Percentiles rank a stretch among this genome's conserved stretches.
phyloP scores from a whole-genome alignment of 345 rosid species.

The Salix viminalis region DNA sequence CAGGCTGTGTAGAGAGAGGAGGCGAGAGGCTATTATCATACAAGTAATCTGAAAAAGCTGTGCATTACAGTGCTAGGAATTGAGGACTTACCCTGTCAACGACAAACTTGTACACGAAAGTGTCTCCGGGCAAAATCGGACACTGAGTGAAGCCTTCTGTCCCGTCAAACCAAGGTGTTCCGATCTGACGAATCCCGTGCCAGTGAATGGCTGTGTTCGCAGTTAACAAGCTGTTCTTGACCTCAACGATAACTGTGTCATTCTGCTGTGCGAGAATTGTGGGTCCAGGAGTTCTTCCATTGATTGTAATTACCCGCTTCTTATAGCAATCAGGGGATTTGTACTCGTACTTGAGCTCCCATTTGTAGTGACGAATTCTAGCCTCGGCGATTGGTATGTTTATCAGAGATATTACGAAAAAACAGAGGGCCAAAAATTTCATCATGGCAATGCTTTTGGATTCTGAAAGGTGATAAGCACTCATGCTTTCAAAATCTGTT shows the following conservation, averaged over 20 bases:
- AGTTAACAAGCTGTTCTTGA: slow-evolving; percentile 53
- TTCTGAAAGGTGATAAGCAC: neutral
- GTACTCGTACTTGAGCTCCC: slow-evolving; percentile 68
- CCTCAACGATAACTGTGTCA: slow-evolving; percentile 64
- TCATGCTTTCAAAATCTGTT: neutral
- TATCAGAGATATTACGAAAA: neutral
- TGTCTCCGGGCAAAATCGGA: slow-evolving; percentile 62
- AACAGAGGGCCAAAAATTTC: neutral
- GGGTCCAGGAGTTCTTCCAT: slow-evolving; percentile 63
- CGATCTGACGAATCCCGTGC: slow-evolving; percentile 85
- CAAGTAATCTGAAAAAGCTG: no score
- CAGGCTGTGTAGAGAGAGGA: slow-evolving; percentile 42
- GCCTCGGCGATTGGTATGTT: slow-evolving; percentile 26
- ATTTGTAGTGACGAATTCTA: slow-evolving; percentile 39
- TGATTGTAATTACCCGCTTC: slow-evolving; percentile 61
- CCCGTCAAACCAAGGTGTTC: slow-evolving; percentile 72
- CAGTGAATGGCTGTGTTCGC: slow-evolving; percentile 68
- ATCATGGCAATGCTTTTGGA: neutral
- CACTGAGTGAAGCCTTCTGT: slow-evolving; percentile 72
- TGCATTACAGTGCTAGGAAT: neutral
- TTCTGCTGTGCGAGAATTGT: slow-evolving; percentile 55
- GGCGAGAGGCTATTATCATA: neutral
- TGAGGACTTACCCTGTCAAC: slow-evolving; percentile 57
- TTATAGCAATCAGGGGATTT: slow-evolving; percentile 56
- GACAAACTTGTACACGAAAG: slow-evolving; percentile 53